These are phyloP conservation scores for Carex cristatella DNA, from an alignment of 176 grass and related monocot genomes.

Conservation along the genomic window DNA sequence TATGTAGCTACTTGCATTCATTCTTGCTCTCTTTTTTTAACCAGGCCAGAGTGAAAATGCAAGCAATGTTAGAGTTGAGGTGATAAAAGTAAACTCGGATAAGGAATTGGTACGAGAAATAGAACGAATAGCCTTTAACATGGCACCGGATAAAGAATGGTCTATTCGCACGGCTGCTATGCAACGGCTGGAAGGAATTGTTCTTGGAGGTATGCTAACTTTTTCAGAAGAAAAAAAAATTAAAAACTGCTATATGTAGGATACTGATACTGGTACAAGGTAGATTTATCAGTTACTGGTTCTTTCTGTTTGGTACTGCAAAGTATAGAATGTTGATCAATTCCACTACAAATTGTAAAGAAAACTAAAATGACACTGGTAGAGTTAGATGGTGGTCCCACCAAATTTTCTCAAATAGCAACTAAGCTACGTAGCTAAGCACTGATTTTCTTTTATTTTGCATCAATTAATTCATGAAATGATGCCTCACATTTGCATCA, in stretches of 20 bases:
- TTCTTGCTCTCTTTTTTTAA: not conserved
- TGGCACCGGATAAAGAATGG: slow-evolving; percentile 80
- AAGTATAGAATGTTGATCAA: not conserved
- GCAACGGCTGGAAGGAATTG: slow-evolving; percentile 83
- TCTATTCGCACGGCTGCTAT: slow-evolving; percentile 68
- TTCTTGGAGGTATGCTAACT: slow-evolving; percentile 59
- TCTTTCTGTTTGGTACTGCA: not conserved
- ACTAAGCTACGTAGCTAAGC: not conserved
- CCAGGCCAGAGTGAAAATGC: slow-evolving; percentile 54
- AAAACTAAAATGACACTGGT: not conserved
- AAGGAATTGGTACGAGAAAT: slow-evolving; percentile 79
- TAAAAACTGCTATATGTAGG: not conserved
- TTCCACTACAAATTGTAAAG: not conserved
- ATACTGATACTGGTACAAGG: not conserved
- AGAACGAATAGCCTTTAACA: slow-evolving; percentile 44
- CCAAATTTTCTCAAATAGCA: not conserved
- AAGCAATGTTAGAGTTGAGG: slow-evolving; percentile 44
- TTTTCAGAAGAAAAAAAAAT: not conserved
- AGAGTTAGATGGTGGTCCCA: not conserved
- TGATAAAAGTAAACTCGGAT: slow-evolving; percentile 83
- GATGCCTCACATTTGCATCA: not conserved
- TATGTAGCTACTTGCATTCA: slow-evolving; percentile 12
- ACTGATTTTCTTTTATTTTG: not conserved
- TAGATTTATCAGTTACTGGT: not conserved
- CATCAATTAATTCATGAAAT: not conserved